Conservation (phyloP, 148 eudicot genomes). For the Salicornia ramosissima region DNA sequence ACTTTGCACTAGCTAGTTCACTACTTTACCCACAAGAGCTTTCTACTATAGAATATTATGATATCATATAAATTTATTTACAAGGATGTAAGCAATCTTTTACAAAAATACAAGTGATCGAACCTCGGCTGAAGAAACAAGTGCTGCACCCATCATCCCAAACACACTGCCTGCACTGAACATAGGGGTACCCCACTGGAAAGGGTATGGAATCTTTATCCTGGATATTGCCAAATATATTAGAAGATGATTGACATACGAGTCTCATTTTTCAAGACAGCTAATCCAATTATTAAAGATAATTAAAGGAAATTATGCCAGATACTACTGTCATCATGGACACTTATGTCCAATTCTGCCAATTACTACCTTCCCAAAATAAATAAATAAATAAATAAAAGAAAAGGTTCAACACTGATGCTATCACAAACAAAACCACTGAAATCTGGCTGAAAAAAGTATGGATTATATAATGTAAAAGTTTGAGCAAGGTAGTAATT, state of each 20-base stretch:
- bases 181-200: slow-evolving; percentile 91
- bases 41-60: not conserved
- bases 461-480: no score
- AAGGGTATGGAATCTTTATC: slow-evolving; percentile 84
- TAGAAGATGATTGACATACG: not conserved
- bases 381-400: no score
- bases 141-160: slow-evolving; percentile 97
- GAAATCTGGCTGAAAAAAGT: no score
- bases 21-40: not conserved
- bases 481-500: no score
- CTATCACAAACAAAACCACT: no score
- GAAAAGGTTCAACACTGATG: no score
- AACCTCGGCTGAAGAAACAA: slow-evolving; percentile 93
- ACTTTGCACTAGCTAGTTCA: not conserved
- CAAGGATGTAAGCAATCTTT: not conserved
- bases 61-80: not conserved
- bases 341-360: no score
- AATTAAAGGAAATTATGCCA: no score
- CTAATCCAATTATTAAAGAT: no score
- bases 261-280: not conserved
- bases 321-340: no score
- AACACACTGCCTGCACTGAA: slow-evolving; percentile 92
- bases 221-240: slow-evolving; percentile 31
- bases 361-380: no score
- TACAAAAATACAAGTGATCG: not conserved